Conservation (phyloP, 768 basidiomycete genomes). For the Termitomyces sp. region DNA sequence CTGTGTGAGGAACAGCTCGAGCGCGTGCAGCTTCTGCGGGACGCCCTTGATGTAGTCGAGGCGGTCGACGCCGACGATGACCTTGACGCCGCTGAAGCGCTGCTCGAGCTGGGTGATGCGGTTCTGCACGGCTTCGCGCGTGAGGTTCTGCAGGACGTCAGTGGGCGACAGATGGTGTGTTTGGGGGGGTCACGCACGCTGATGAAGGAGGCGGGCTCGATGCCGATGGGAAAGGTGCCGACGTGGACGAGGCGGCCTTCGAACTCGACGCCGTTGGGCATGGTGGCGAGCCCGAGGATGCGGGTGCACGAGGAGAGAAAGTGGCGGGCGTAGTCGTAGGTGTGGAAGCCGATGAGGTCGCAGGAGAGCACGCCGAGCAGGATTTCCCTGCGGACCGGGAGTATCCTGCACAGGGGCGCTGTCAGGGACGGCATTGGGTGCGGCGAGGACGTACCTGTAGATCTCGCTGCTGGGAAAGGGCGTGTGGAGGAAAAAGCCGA, state of each 20-base stretch:
- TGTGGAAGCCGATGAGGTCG: conserved; percentile 98
- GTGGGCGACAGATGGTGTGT: too few species aligned
- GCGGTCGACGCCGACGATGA: conserved; percentile 97
- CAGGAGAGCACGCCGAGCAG: conserved; percentile 94
- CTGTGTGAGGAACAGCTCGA: conserved; percentile 94
- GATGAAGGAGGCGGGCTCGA: conserved; percentile 90
- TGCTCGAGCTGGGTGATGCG: conserved; percentile 81
- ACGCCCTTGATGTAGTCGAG: conserved; percentile 99
- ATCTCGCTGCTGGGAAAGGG: conserved; percentile 98
- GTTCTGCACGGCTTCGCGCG: conserved; percentile 72
- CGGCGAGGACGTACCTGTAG: conserved; percentile 84
- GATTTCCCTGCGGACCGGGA: conserved; percentile 96
- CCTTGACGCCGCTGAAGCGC: conserved; percentile 90
- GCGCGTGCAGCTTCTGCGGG: conserved; percentile 94
- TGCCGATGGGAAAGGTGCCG: conserved; percentile 98
- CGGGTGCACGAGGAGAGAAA: conserved; percentile 98
- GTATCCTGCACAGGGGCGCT: too few species aligned
- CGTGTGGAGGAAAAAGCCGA: conserved; percentile 98
- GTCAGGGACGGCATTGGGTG: too few species aligned
- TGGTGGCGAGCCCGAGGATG: conserved; percentile 89
- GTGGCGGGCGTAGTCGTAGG: conserved; percentile 98
- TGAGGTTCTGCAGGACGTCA: conserved; percentile 51
- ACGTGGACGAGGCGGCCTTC: conserved; percentile 94
- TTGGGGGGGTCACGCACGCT: too few species aligned
- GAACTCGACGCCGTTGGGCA: conserved; percentile 98